Evolutionary conservation across 768 basidiomycete species (phyloP).

Genomic region (Asterophora lycoperdoides): DNA sequence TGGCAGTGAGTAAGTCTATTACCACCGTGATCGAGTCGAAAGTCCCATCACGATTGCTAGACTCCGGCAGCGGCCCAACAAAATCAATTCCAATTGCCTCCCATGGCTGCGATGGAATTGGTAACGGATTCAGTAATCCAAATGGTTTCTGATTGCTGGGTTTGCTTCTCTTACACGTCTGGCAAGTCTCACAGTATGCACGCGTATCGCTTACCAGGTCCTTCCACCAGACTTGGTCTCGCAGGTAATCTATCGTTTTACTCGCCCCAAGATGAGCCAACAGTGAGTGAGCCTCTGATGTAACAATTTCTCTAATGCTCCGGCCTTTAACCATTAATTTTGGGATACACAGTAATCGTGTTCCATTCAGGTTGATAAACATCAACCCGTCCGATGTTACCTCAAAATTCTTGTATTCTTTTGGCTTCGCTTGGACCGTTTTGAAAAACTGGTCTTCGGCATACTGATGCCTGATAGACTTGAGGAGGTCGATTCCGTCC

Average conservation of each 20-base stretch:
- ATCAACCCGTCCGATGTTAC: too few relatives aligned
- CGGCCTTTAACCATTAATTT: background rate
- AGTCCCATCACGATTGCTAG: background rate
- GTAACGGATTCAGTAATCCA: background rate
- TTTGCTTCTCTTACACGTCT: background rate
- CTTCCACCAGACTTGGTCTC: too few relatives aligned
- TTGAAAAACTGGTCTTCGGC: too few relatives aligned
- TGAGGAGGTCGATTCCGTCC: background rate
- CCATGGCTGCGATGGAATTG: background rate
- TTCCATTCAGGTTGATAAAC: background rate
- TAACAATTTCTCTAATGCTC: background rate
- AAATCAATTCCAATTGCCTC: too few relatives aligned
- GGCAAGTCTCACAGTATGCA: background rate
- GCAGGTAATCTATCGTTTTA: background rate
- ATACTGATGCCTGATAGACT: too few relatives aligned
- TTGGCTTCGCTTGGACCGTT: too few relatives aligned
- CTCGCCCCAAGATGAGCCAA: background rate
- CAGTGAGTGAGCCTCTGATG: background rate
- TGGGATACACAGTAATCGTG: background rate
- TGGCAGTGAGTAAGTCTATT: slow-evolving; percentile 7
- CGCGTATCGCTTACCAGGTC: background rate
- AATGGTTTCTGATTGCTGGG: too few relatives aligned
- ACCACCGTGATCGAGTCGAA: slow-evolving; percentile 10
- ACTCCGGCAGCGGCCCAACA: background rate
- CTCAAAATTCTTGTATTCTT: too few relatives aligned